Evolutionary conservation across 805 yeast species (phyloP).

Genomic region (Candida ovalis): DNA sequence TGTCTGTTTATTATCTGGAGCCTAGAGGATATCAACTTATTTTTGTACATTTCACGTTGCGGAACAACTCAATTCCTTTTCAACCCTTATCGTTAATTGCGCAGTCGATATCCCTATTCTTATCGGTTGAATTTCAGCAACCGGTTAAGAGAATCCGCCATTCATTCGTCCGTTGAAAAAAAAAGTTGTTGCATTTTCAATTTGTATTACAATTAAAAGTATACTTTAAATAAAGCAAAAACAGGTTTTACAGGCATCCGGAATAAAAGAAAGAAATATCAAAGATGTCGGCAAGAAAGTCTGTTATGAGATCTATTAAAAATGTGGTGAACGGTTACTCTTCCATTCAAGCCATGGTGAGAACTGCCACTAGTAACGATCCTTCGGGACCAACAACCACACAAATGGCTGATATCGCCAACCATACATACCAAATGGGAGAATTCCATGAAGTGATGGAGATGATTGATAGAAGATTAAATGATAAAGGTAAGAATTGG

Average conservation of each 20-base stretch:
- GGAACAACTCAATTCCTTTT: background rate
- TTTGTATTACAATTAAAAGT: background rate
- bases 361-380: conserved; percentile 91
- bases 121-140: background rate
- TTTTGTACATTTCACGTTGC: no score
- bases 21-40: no score
- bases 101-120: background rate
- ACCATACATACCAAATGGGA: conserved; percentile 62
- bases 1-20: no score
- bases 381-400: conserved; percentile 76
- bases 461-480: conserved; percentile 84
- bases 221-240: no score
- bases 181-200: background rate
- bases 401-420: conserved; percentile 81
- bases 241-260: no score
- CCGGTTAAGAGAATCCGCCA: background rate
- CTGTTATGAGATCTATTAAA: conserved; percentile 77
- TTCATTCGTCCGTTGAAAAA: background rate
- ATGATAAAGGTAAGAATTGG: conserved; percentile 97
- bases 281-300: conserved; percentile 57
- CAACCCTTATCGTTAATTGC: no score
- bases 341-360: conserved; percentile 76
- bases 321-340: conserved; percentile 90
- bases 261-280: background rate
- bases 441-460: conserved; percentile 91